These are phyloP conservation scores for Saccharomyces paradoxus DNA, from an alignment of 805 yeast species.

Conservation along the genomic window DNA sequence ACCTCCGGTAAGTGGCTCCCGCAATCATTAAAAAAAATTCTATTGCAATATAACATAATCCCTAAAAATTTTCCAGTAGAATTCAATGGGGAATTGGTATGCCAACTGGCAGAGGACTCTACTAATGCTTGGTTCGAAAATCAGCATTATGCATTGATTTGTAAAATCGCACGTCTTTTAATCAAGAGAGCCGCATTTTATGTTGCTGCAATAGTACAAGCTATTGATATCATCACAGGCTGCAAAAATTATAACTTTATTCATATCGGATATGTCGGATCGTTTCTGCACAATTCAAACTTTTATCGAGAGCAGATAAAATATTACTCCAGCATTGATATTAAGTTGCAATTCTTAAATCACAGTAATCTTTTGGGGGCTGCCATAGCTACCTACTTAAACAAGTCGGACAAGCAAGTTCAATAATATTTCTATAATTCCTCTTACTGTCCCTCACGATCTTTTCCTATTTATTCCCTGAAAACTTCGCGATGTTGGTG, in stretches of 20 bases:
- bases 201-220: conserved; percentile 15
- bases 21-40: conserved; percentile 11
- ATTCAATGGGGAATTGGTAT: conserved; percentile 19
- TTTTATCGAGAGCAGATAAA: conserved; percentile 14
- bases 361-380: conserved; percentile 26
- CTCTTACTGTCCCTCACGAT: neutral
- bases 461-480: neutral
- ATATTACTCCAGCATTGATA: conserved; percentile 6
- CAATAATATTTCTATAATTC: neutral
- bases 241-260: neutral
- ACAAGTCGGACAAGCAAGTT: neutral
- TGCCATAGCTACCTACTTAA: conserved; percentile 15
- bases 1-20: conserved; percentile 26
- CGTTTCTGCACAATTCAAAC: conserved; percentile 17
- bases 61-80: neutral
- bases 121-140: neutral
- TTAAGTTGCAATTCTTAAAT: conserved; percentile 14
- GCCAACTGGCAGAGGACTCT: conserved; percentile 7
- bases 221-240: conserved; percentile 6
- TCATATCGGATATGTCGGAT: conserved; percentile 24
- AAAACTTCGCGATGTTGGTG: neutral
- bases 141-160: neutral
- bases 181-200: conserved; percentile 22
- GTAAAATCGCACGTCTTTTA: conserved; percentile 11
- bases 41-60: conserved; percentile 9